phyloP scores from a whole-genome alignment of 1,284 basidiomycete species.

The Erythrobasidium hasegawianum region DNA sequence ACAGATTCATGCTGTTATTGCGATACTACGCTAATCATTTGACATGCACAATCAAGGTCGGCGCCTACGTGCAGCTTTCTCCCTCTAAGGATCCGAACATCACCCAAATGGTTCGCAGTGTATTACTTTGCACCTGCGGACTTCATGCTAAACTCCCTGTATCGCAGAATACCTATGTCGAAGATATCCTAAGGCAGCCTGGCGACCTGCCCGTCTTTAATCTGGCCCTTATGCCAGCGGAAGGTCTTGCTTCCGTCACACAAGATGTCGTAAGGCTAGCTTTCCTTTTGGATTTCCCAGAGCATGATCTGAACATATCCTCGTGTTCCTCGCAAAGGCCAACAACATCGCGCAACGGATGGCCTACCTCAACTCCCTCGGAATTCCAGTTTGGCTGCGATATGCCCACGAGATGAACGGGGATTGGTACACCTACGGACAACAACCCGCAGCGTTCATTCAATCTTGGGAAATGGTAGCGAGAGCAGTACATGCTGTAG shows the following conservation, averaged over 20 bases:
- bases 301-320: too few relatives aligned
- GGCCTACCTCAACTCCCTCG: constrained; percentile 29
- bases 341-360: constrained; percentile 25
- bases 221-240: constrained; percentile 31
- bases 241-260: constrained; percentile 31
- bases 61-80: constrained; percentile 27
- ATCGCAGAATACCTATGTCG: constrained; percentile 16
- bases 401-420: constrained; percentile 34
- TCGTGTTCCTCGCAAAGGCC: background rate
- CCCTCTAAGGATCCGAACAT: constrained; percentile 20
- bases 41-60: constrained; percentile 4
- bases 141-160: background rate
- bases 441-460: constrained; percentile 32
- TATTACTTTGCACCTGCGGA: background rate
- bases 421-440: constrained; percentile 29
- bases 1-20: background rate
- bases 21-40: background rate
- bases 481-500: constrained; percentile 17
- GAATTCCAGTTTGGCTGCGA: constrained; percentile 36
- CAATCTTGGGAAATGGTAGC: constrained; percentile 33
- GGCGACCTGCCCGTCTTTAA: constrained; percentile 31
- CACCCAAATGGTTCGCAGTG: constrained; percentile 28
- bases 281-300: too few relatives aligned
- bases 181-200: constrained; percentile 29
- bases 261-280: constrained; percentile 10